Conservation (phyloP, 2,329 filamentous ascomycete genomes). For the Aspergillus eucalypticola region DNA sequence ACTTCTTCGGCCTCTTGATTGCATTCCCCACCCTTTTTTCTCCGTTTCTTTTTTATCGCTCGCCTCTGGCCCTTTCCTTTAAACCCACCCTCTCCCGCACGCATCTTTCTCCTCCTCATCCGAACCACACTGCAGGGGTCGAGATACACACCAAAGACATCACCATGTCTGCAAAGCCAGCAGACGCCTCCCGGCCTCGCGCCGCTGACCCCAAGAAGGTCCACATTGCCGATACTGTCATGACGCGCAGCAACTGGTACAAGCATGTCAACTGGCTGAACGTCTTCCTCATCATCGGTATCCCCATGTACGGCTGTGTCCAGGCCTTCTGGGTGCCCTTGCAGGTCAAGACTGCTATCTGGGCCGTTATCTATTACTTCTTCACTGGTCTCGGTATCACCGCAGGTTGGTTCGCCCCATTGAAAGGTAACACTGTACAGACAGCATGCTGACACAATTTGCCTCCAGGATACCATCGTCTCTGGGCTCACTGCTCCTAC, state of each 20-base stretch:
- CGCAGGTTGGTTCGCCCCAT: slow-evolving; percentile 56
- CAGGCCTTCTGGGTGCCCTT: slow-evolving; percentile 78
- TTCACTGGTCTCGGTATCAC: slow-evolving; percentile 79
- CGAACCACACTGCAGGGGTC: neutral
- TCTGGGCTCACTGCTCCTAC: slow-evolving; percentile 85
- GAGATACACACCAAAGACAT: neutral
- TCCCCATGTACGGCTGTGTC: slow-evolving; percentile 73
- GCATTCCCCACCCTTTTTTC: slow-evolving; percentile 10
- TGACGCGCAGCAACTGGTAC: slow-evolving; percentile 82
- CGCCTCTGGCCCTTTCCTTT: slow-evolving; percentile 14
- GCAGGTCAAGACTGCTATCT: slow-evolving; percentile 69
- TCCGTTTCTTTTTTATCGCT: slow-evolving; percentile 14
- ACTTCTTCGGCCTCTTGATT: slow-evolving; percentile 4
- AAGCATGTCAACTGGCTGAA: slow-evolving; percentile 96
- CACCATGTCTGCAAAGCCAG: slow-evolving; percentile 40
- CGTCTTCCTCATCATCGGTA: slow-evolving; percentile 73
- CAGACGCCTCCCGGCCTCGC: slow-evolving; percentile 35
- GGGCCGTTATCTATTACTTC: slow-evolving; percentile 78
- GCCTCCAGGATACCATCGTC: slow-evolving; percentile 67
- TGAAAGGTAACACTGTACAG: neutral
- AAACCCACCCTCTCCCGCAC: slow-evolving; percentile 6
- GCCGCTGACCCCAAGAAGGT: slow-evolving; percentile 63
- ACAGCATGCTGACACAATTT: slow-evolving; percentile 12
- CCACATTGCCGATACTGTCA: slow-evolving; percentile 80
- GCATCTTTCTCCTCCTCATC: neutral